A percentile compares a stretch with the other conserved stretches of the same genome.
phyloP scores from a whole-genome alignment of 352 stramenopile species.

The Peronospora tabacina region DNA sequence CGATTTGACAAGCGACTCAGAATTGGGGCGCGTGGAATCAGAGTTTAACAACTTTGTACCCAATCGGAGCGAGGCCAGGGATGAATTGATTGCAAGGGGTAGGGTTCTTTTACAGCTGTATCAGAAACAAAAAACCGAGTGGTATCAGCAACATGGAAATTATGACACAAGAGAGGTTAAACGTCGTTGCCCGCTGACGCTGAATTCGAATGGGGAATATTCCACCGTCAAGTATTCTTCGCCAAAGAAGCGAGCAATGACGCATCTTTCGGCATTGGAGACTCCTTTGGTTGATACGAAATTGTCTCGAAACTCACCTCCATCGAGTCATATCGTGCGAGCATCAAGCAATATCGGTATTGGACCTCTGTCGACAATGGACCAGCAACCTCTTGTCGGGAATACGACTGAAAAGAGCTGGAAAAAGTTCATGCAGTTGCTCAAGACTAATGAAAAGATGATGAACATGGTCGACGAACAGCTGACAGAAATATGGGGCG shows the following conservation, averaged over 20 bases:
- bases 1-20: slow-evolving; percentile 7
- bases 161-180: slow-evolving; percentile 5
- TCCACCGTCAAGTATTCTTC: slow-evolving; percentile 12
- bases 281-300: slow-evolving; percentile 23
- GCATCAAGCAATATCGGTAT: slow-evolving; percentile 24
- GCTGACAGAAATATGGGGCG: slow-evolving; percentile 21
- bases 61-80: slow-evolving; percentile 13
- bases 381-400: slow-evolving; percentile 13
- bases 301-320: slow-evolving; percentile 6
- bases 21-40: slow-evolving; percentile 11
- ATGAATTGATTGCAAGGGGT: slow-evolving; percentile 41
- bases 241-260: slow-evolving; percentile 3
- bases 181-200: slow-evolving; percentile 7
- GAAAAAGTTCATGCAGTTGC: slow-evolving; percentile 31
- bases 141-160: slow-evolving; percentile 7
- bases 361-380: slow-evolving; percentile 15
- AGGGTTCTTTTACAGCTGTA: slow-evolving; percentile 36
- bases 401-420: slow-evolving; percentile 27
- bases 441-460: slow-evolving; percentile 24
- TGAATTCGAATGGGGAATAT: slow-evolving; percentile 9
- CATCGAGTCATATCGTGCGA: slow-evolving; percentile 13
- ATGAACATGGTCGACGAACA: slow-evolving; percentile 28
- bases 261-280: slow-evolving; percentile 2
- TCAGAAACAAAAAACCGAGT: slow-evolving; percentile 39
- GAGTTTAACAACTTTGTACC: not conserved